A percentile compares a stretch with the other conserved stretches of the same genome.
phyloP scores from a whole-genome alignment of 2,329 filamentous ascomycete genomes.

The Cytospora leucostoma region DNA sequence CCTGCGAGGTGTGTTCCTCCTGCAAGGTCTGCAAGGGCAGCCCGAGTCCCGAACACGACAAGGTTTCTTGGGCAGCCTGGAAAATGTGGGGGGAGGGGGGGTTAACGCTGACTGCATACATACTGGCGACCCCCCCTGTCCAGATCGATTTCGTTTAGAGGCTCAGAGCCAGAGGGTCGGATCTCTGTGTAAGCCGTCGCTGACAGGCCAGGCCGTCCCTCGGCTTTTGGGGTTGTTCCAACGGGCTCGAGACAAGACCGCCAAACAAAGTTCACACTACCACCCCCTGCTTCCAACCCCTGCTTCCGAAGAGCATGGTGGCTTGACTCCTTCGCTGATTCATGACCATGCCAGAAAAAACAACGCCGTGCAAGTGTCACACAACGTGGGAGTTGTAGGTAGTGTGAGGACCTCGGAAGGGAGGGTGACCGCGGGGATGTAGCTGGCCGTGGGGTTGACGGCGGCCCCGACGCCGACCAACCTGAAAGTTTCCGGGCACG shows the following conservation, averaged over 20 bases:
- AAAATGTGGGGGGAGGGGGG: neutral
- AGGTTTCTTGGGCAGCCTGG: neutral
- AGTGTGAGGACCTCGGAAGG: neutral
- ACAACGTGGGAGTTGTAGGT: neutral
- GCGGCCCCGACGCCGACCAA: constrained; percentile 15
- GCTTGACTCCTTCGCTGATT: neutral
- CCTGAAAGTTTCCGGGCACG: neutral
- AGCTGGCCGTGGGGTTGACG: constrained; percentile 2
- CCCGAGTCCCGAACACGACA: neutral
- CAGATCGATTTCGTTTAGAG: neutral
- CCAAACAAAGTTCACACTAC: neutral
- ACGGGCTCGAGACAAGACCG: neutral
- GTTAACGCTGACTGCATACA: neutral
- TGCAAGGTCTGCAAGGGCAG: neutral
- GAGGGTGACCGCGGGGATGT: neutral
- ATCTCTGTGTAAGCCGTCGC: neutral
- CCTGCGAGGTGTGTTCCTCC: neutral
- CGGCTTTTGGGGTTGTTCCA: neutral
- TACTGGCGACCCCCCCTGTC: neutral
- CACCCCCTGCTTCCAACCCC: neutral
- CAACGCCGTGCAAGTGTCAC: neutral
- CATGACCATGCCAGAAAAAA: neutral
- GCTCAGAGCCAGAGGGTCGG: neutral
- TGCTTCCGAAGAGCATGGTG: neutral
- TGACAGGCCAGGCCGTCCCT: neutral